Conservation (phyloP, 176 grass and related monocot species). For the sorghum (Sorghum bicolor) region DNA sequence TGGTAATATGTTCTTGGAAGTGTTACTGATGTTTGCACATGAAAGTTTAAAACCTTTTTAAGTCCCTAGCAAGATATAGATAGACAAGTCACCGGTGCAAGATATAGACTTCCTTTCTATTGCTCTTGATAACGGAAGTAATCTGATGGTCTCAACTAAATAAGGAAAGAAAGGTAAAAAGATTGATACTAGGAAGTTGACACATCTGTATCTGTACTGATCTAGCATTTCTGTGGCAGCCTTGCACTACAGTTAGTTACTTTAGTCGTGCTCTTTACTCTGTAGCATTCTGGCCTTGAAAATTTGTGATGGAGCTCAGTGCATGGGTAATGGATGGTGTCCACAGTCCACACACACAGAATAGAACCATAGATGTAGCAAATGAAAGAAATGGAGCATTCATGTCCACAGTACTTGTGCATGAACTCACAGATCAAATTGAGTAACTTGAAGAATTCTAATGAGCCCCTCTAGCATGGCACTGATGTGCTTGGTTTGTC, state of each 20-base stretch:
- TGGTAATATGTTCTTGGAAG: not conserved
- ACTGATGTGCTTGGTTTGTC: not conserved
- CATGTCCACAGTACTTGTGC: not conserved
- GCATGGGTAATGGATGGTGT: not conserved
- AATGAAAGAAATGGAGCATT: not conserved
- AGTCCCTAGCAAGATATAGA: not conserved
- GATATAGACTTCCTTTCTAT: not conserved
- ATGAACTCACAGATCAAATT: not conserved
- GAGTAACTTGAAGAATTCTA: not conserved
- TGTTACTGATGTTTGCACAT: not conserved
- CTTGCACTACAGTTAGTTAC: not conserved
- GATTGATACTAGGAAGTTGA: not conserved
- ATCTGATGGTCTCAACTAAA: not conserved
- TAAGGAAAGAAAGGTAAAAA: not conserved
- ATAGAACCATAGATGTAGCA: not conserved
- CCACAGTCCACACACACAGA: not conserved
- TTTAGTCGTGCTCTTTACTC: not conserved
- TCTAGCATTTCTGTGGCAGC: not conserved
- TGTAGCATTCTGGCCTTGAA: not conserved
- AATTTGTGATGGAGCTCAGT: not conserved
- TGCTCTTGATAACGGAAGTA: not conserved
- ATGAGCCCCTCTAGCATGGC: not conserved
- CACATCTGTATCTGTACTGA: not conserved
- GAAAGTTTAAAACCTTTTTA: conserved; percentile 9
- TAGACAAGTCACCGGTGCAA: not conserved